Percentiles rank a stretch among this genome's conserved stretches.
These are phyloP conservation scores for Lachancea nothofagi DNA, from an alignment of 805 yeast genomes.

Conservation along the genomic window DNA sequence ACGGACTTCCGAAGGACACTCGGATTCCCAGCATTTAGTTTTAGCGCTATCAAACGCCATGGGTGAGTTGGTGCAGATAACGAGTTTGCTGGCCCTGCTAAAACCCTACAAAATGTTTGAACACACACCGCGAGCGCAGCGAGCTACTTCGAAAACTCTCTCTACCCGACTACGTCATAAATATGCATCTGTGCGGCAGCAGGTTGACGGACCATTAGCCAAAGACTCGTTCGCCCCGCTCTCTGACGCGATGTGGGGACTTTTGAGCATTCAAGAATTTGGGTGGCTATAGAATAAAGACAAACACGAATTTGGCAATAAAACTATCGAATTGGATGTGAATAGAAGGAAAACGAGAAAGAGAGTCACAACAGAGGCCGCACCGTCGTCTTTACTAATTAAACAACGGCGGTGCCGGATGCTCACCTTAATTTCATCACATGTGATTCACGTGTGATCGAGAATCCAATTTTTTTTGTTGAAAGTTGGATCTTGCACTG, in stretches of 20 bases:
- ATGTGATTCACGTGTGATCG: no score
- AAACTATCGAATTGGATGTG: no score
- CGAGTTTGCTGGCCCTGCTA: conserved; percentile 26
- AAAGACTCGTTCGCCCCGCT: conserved; percentile 8
- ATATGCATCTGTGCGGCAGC: neutral
- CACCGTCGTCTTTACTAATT: no score
- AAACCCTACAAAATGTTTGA: conserved; percentile 30
- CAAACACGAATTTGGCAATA: no score
- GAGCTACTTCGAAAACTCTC: neutral
- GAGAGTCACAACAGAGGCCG: no score
- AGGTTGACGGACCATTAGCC: no score
- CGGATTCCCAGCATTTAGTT: conserved; percentile 25
- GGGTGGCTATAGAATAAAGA: conserved; percentile 25
- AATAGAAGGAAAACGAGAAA: no score
- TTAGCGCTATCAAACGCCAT: conserved; percentile 29
- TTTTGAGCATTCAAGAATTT: conserved; percentile 29
- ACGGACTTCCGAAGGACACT: neutral
- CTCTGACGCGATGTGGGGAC: conserved; percentile 27
- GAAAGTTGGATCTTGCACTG: neutral
- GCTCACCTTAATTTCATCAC: no score
- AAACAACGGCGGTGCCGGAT: no score
- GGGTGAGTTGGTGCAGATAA: conserved; percentile 31
- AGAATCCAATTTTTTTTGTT: no score
- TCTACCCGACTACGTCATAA: neutral
- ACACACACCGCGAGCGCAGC: conserved; percentile 7